Base-by-base conservation (phyloP, 2,329 filamentous ascomycete species). In the Pseudogymnoascus sp. region DNA sequence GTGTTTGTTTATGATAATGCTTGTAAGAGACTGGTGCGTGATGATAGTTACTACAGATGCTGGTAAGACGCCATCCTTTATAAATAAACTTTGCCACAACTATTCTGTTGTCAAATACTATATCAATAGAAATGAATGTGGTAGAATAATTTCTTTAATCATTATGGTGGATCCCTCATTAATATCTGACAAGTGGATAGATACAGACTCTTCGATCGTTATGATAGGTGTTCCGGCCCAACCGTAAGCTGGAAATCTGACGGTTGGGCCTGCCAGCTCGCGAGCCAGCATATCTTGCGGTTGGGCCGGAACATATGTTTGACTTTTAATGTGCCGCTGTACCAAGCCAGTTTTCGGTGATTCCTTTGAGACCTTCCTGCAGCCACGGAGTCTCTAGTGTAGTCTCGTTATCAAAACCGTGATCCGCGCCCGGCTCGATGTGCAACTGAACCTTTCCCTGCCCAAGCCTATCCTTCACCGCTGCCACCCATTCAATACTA, bases 21-120 rank as follows among this genome's bases (percentile, higher is more conserved):
- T 28, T 28, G 7, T 28, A 7, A 28, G 26, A 28, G 4, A 7
- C 26, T 28, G 26, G 7, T 28, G 26, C 7, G 26, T 28, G 26
- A 28, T 28, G 3, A 28, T 7, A 28, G 26, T 5, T 5, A 28
- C 26, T 28, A 4, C 7, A 28, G 26, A 28, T 28, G 4, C 7
- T 28, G 26, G 26, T 7, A 7, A 28, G 26, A 28, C 4, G 26
- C 26, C 26, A 7, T 28, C 85, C 82, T 1, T 78, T 35, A 11
- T 35, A 35, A 10, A 35, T 13, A 11, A 11, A 11, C 31, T 35
- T 35, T 35, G 26, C 10, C 10, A 13, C 31, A 11, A 35, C 9
- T 35, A 35, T 35, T 35, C 26, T 11, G 31, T 35, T 35, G 10
- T 10, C 31, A 35, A 35, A 35, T 11, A 35, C 31, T 11, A 35